Evolutionary conservation across 2,329 filamentous ascomycete genomes (phyloP).

Genomic region (Aspergillus brasiliensis): DNA sequence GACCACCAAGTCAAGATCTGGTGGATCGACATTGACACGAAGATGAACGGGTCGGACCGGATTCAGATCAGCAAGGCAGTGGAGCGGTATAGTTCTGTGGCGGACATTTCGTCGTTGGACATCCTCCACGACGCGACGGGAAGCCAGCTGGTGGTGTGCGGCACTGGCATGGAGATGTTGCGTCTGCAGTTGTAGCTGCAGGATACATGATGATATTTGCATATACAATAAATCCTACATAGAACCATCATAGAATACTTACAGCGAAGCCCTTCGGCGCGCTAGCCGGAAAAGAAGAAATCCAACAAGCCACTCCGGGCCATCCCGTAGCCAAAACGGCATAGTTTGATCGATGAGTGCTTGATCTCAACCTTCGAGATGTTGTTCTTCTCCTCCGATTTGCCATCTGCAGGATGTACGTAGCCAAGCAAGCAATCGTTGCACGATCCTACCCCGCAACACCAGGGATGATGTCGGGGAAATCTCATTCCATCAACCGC

Average conservation of each 20-base stretch:
- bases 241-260: no score
- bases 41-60: slow-evolving; percentile 19
- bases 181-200: not conserved
- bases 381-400: no score
- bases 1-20: slow-evolving; percentile 52
- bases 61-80: slow-evolving; percentile 29
- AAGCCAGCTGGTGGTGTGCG: slow-evolving; percentile 45
- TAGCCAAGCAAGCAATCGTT: not conserved
- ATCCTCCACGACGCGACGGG: slow-evolving; percentile 28
- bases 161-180: slow-evolving; percentile 54
- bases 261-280: no score
- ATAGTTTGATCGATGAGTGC: not conserved
- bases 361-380: no score
- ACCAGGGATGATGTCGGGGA: not conserved
- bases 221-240: no score
- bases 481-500: not conserved
- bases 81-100: slow-evolving; percentile 52
- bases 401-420: no score
- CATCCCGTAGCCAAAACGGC: slow-evolving; percentile 11
- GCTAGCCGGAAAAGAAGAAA: no score
- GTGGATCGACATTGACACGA: slow-evolving; percentile 35
- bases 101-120: slow-evolving; percentile 58
- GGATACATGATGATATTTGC: slow-evolving; percentile 1
- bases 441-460: not conserved
- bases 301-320: not conserved